Base-by-base conservation (phyloP, 176 grass and related monocot genomes). In the Triticum urartu region DNA sequence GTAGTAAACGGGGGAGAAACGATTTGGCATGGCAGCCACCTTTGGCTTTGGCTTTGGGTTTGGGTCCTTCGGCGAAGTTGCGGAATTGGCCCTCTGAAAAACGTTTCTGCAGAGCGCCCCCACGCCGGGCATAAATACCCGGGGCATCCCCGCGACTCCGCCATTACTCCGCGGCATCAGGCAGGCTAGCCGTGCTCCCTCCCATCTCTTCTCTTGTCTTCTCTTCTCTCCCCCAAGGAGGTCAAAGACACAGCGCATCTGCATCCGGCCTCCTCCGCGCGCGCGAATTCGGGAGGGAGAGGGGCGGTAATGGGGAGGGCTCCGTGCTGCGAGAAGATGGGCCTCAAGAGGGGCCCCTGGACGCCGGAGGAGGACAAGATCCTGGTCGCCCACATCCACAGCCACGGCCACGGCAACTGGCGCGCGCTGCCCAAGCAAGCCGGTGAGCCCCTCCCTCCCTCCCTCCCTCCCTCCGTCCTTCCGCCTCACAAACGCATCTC, bases 241-340 rank as follows among this genome's bases (percentile, higher is more conserved):
- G 50, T 54, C 15, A 18, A 54, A 54, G 50, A 54, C 50, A 54
- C 50, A 52, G 47, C 33, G 8, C 20, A 21, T 60, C 76, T 26
- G 0, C 12, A 3, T 71, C 48, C 12, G 13, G 0, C 45, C 45
- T 48, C 45, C 12, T 14, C 45, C 15, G 50, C 5, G 15, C 50
- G 2, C 50, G 0, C 50, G 15, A 17, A 7, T 25, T 25, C 71
- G 3, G 68, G 60, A 66, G 52, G 21, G 28, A 12, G 45, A 11
- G 17, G 28, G 34, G 25, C 3, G 24, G 4, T 22, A 48, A 94
- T 97, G 95, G 95, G 85, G 86, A 91, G 95, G 85, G 92, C 95
- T 62, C 95, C 92, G 86, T 97, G 95, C 90, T 97, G 95, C 83
- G 95, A 94, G 86, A 94, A 97, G 90, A 92, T 92, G 95, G 95